Percentiles rank a stretch among this genome's conserved stretches.
These are phyloP conservation scores for Lepidium africanum DNA, from an alignment of 345 rosid genomes.

Conservation along the genomic window DNA sequence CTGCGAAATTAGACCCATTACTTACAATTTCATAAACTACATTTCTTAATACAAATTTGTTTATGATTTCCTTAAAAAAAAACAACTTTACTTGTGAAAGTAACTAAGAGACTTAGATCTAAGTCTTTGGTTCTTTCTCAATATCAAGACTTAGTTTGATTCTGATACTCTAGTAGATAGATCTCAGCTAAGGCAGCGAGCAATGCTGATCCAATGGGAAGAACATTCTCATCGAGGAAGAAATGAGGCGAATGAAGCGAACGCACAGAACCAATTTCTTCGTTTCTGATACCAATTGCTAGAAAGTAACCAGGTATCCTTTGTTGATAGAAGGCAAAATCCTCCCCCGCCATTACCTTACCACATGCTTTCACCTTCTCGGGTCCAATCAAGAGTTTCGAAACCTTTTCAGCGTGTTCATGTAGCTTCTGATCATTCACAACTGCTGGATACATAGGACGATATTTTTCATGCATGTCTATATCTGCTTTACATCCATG, in stretches of 20 bases:
- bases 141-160: conserved; percentile 2
- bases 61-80: no score
- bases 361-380: conserved; percentile 37
- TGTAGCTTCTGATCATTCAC: conserved; percentile 56
- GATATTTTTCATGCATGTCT: conserved; percentile 36
- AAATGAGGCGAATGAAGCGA: conserved; percentile 67
- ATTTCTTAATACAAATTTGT: no score
- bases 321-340: conserved; percentile 77
- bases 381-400: conserved; percentile 48
- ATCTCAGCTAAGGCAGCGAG: conserved; percentile 58
- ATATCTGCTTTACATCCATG: conserved; percentile 57
- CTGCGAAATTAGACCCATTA: not conserved
- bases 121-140: not conserved
- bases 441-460: conserved; percentile 57
- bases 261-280: conserved; percentile 59
- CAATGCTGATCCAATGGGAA: conserved; percentile 75
- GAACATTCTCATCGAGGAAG: conserved; percentile 70
- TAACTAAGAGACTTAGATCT: not conserved
- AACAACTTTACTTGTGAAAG: not conserved
- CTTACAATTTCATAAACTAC: not conserved
- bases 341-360: conserved; percentile 76
- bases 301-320: conserved; percentile 64
- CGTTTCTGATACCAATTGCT: conserved; percentile 58
- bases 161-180: conserved; percentile 47
- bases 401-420: conserved; percentile 41